These are phyloP conservation scores for Beauveria australis DNA, from an alignment of 2,329 filamentous ascomycete genomes.

Conservation along the genomic window DNA sequence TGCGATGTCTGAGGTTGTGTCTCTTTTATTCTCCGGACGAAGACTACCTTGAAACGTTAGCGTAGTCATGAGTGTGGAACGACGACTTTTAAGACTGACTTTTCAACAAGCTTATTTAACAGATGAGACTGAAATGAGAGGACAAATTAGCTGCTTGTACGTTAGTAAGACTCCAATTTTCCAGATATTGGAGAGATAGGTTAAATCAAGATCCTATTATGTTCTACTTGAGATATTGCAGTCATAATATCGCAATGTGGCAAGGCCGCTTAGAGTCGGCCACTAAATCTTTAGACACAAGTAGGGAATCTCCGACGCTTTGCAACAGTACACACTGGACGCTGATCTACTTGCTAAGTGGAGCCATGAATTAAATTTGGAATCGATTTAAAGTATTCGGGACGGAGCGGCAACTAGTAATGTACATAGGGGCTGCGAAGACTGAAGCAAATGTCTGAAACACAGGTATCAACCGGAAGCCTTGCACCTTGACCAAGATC, in stretches of 20 bases:
- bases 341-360: not conserved
- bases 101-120: not conserved
- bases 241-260: not conserved
- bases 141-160: not conserved
- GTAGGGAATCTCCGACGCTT: not conserved
- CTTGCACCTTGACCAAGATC: not conserved
- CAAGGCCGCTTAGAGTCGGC: too few relatives aligned
- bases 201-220: not conserved
- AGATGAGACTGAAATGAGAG: not conserved
- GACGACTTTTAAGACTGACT: not conserved
- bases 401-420: not conserved
- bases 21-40: not conserved
- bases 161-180: too few relatives aligned
- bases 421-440: not conserved
- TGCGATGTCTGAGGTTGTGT: not conserved
- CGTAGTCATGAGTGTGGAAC: not conserved
- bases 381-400: not conserved
- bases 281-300: not conserved
- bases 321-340: not conserved
- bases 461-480: not conserved
- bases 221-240: not conserved
- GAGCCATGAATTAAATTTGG: not conserved
- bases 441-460: slow-evolving; percentile 1
- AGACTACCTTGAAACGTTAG: not conserved
- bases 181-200: not conserved